Evolutionary conservation across 371 early-diverging fungal species (phyloP), one percentile per base, ranked within the genome.

Genomic region (Mortierella polycephala): DNA sequence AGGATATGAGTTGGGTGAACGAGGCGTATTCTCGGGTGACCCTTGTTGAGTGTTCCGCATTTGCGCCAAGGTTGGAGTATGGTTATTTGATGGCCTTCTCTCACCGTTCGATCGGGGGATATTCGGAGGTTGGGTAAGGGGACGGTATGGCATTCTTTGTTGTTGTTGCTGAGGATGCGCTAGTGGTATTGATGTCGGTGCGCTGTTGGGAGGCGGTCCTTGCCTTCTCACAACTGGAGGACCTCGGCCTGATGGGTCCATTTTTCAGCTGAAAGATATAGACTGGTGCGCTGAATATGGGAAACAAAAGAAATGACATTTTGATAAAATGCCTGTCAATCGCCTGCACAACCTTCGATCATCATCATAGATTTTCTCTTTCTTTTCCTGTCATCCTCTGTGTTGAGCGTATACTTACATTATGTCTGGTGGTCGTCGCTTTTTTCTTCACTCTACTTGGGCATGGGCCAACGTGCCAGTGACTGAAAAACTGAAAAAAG

Each of bases 1-100:
- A 13, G 71, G 71, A 52, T 51, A 65, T 21, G 71, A 71, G 42
- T 65, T 66, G 49, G 71, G 53, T 41, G 71, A 54, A 40, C 54
- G 23, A 5, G 46, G 58, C 12, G 30, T 49, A 40, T 41, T 54
- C 39, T 56, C 39, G 12, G 52, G 37, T n/a, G 30, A 21, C 5
- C 51, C 65, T 44, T 64, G 65, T 37, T 42, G 62, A 11, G 40
- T 41, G 58, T 60, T 58, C 49, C 39, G 52, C 54, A 9, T 42
- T 55, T 21, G 7, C 49, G 50, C 41, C 50, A 30, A 46, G 41
- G 10, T 56, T 30, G 20, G 58, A 11, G 42, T 21, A 8, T 45
- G 52, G 9, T 51, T 42, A n/a, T 58, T 44, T 13, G 58, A 58
- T 5, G 65, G 66, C 42, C 66, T 58, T 16, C 51, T 18, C 51